Evolutionary conservation across 1,139 yeast genomes (phyloP).

Genomic region (Debaryomyces robertsiae): DNA sequence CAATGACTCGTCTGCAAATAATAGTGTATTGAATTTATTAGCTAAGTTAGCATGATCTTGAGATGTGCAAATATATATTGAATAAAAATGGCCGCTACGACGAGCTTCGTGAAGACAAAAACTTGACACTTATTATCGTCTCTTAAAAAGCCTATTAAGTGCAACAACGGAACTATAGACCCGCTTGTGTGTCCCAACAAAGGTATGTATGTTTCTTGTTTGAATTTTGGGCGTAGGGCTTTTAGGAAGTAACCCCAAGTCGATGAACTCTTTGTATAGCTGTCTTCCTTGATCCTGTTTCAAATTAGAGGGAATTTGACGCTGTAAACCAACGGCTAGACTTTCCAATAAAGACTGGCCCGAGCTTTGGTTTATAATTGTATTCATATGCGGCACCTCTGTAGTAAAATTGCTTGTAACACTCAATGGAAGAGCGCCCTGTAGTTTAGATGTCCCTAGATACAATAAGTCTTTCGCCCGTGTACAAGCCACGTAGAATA

Average conservation of each 20-base stretch:
- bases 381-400: conserved; percentile 16
- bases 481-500: conserved; percentile 66
- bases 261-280: conserved; percentile 14
- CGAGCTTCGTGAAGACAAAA: neutral
- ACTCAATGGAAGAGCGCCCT: conserved; percentile 13
- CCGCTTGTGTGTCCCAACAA: neutral
- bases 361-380: neutral
- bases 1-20: conserved; percentile 10
- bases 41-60: conserved; percentile 32
- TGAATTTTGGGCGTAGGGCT: neutral
- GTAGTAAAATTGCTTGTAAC: conserved; percentile 17
- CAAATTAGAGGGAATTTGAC: conserved; percentile 13
- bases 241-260: conserved; percentile 6
- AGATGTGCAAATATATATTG: conserved; percentile 6
- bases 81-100: conserved; percentile 15
- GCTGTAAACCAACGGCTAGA: conserved; percentile 12
- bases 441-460: conserved; percentile 18
- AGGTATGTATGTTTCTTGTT: conserved; percentile 3
- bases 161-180: neutral
- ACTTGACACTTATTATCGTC: neutral
- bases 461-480: conserved; percentile 61
- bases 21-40: conserved; percentile 35
- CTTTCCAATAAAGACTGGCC: conserved; percentile 11
- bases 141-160: neutral
- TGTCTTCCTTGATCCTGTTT: conserved; percentile 16